phyloP scores from a whole-genome alignment of 1,284 basidiomycete species.

The Cryptococcus sp. region DNA sequence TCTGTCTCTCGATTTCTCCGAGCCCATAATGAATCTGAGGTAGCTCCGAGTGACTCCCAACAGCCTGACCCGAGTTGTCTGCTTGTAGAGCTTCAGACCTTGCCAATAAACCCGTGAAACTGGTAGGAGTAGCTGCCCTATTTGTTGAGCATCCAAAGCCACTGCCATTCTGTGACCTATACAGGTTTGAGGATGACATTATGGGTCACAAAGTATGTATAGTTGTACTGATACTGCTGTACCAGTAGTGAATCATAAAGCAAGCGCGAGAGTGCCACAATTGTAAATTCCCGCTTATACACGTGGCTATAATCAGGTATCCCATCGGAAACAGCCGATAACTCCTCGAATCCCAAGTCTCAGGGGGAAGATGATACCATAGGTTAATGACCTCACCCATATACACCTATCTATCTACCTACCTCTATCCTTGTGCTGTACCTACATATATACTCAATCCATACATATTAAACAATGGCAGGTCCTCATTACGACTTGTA shows the following conservation, averaged over 20 bases:
- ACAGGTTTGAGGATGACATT: neutral
- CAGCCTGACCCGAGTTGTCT: slow-evolving; percentile 9
- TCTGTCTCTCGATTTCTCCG: slow-evolving; percentile 45
- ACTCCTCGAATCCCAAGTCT: too few species aligned
- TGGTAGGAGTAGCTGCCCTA: slow-evolving; percentile 17
- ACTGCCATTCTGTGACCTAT: neutral
- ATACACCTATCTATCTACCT: neutral
- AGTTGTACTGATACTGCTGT: neutral
- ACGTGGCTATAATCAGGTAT: neutral
- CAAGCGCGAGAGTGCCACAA: neutral
- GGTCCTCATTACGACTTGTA: slow-evolving; percentile 50
- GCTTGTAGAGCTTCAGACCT: slow-evolving; percentile 40
- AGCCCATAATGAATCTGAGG: slow-evolving; percentile 43
- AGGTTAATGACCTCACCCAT: neutral
- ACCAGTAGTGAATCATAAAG: neutral
- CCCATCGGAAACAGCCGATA: neutral
- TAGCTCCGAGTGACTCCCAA: slow-evolving; percentile 24
- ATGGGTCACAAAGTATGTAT: neutral
- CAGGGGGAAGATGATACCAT: too few species aligned
- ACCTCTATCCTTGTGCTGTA: neutral
- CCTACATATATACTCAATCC: slow-evolving; percentile 1
- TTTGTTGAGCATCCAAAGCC: slow-evolving; percentile 8
- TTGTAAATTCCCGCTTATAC: neutral
- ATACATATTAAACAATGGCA: slow-evolving; percentile 27
- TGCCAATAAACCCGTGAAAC: slow-evolving; percentile 35